These are phyloP conservation scores for Nigrospora oryzae DNA, from an alignment of 2,329 filamentous ascomycete species.

Conservation along the genomic window DNA sequence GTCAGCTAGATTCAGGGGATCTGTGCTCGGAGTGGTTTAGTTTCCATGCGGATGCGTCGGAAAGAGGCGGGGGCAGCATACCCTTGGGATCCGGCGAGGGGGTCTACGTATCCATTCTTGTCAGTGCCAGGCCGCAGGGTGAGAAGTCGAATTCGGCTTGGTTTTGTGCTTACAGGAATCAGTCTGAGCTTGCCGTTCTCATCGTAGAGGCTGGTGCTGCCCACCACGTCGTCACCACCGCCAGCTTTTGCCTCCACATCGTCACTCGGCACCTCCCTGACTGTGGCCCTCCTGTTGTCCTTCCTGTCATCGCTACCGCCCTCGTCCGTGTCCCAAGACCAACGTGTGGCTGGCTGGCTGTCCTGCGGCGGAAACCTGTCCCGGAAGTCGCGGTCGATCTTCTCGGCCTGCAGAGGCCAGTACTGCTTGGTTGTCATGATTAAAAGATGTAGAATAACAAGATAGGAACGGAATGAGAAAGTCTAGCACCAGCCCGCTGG, in stretches of 20 bases:
- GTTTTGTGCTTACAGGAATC: neutral
- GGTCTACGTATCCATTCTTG: neutral
- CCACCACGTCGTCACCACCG: neutral
- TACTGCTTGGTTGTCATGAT: neutral
- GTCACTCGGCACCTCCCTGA: neutral
- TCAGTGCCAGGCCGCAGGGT: neutral
- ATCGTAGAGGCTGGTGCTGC: neutral
- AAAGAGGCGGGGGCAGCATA: neutral
- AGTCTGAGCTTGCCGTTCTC: neutral
- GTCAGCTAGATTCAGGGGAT: constrained; percentile 20
- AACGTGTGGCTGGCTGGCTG: neutral
- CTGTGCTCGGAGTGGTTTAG: constrained; percentile 4
- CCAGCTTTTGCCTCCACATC: neutral
- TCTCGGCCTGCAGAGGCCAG: neutral
- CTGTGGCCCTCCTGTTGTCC: neutral
- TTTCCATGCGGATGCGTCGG: neutral
- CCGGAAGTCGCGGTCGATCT: neutral
- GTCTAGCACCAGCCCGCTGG: too few species aligned
- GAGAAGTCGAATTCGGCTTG: neutral
- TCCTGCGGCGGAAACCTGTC: neutral
- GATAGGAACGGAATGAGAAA: too few species aligned
- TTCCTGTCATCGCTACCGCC: neutral
- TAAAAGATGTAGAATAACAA: neutral
- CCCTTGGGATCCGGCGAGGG: neutral
- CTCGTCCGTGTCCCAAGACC: neutral